phyloP scores from a whole-genome alignment of 2,329 filamentous ascomycete genomes.

The Fusarium buharicum region DNA sequence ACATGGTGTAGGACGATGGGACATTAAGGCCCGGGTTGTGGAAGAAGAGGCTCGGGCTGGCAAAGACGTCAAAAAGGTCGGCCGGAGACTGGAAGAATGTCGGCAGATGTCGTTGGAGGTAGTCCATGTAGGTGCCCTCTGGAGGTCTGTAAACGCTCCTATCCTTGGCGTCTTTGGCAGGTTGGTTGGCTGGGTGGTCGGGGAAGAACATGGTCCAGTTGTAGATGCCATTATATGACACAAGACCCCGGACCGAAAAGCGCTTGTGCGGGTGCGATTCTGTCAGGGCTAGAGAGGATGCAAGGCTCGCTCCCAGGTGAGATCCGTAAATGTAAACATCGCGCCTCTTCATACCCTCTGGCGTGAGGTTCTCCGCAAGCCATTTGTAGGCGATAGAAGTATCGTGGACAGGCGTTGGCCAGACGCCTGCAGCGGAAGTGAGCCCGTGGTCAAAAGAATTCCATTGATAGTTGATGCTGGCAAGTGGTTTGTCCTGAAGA shows the following conservation, averaged over 20 bases:
- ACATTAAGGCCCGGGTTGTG: constrained; percentile 61
- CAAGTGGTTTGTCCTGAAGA: constrained; percentile 58
- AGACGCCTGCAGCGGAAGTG: constrained; percentile 47
- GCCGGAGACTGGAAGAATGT: constrained; percentile 60
- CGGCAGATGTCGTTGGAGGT: constrained; percentile 51
- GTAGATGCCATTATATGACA: constrained; percentile 70
- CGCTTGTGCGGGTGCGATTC: constrained; percentile 58
- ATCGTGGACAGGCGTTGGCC: constrained; percentile 69
- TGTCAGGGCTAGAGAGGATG: constrained; percentile 66
- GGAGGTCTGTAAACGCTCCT: constrained; percentile 24
- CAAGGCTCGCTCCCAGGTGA: constrained; percentile 67
- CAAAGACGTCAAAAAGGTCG: constrained; percentile 69
- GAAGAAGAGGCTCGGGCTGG: constrained; percentile 68
- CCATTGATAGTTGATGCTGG: constrained; percentile 71
- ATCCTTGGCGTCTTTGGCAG: constrained; percentile 29
- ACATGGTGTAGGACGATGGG: constrained; percentile 57
- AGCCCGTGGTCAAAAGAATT: constrained; percentile 37
- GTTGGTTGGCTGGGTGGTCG: constrained; percentile 59
- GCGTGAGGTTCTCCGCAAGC: constrained; percentile 59
- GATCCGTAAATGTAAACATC: constrained; percentile 63
- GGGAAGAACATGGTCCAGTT: constrained; percentile 72
- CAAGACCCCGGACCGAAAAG: constrained; percentile 63
- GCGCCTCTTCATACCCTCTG: constrained; percentile 50
- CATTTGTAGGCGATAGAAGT: constrained; percentile 64
- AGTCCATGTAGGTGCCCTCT: constrained; percentile 52